These are phyloP conservation scores for Aspergillus luchuensis DNA, from an alignment of 2,329 filamentous ascomycete genomes.

Conservation along the genomic window DNA sequence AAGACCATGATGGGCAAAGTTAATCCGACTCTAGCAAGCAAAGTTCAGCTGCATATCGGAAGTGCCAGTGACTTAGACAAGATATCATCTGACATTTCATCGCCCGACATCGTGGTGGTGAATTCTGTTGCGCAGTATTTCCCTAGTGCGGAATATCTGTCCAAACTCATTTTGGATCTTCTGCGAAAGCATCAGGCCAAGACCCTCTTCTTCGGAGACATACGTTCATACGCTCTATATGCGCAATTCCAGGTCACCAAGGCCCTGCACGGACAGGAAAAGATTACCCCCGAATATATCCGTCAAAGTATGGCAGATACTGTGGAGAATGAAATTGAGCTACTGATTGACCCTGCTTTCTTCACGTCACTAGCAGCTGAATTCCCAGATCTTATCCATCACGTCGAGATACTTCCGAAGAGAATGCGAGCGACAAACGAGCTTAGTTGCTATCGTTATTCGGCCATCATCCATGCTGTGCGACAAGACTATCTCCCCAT, in stretches of 20 bases:
- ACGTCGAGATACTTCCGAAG: constrained; percentile 8
- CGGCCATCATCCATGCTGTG: constrained; percentile 1
- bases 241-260: constrained; percentile 8
- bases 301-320: constrained; percentile 2
- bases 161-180: not conserved
- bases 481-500: not conserved
- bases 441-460: constrained; percentile 9
- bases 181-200: not conserved
- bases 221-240: constrained; percentile 7
- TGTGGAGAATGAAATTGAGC: not conserved
- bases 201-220: constrained; percentile 8
- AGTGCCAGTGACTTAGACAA: constrained; percentile 1
- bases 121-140: constrained; percentile 13
- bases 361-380: not conserved
- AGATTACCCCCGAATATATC: not conserved
- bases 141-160: not conserved
- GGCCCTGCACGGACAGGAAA: not conserved
- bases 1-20: not conserved
- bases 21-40: not conserved
- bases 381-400: not conserved
- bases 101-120: not conserved
- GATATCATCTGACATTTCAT: not conserved
- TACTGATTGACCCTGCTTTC: constrained; percentile 3
- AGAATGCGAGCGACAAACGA: constrained; percentile 4
- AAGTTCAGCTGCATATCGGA: constrained; percentile 1